Evolutionary conservation across 2,329 filamentous ascomycete species (phyloP).

Genomic region (Ustulina deusta): DNA sequence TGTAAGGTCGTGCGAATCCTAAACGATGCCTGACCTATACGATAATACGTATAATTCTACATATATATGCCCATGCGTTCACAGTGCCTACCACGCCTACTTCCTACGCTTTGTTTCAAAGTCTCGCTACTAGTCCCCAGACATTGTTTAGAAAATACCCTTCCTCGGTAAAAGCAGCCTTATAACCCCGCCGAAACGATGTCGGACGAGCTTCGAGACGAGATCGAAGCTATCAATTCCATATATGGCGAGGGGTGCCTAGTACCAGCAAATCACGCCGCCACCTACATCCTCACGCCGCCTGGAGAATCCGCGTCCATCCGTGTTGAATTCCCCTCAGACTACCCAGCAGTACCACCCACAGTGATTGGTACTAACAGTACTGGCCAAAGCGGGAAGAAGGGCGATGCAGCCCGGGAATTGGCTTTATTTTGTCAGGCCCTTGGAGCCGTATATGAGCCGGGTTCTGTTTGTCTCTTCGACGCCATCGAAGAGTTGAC

Average conservation of each 20-base stretch:
- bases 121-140: not conserved
- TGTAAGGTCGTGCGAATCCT: not conserved
- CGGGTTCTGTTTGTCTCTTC: constrained; percentile 86
- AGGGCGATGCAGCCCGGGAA: constrained; percentile 78
- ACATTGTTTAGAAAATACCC: not conserved
- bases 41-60: not conserved
- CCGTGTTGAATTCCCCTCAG: constrained; percentile 74
- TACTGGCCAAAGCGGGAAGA: constrained; percentile 73
- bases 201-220: constrained; percentile 75
- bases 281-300: constrained; percentile 73
- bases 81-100: not conserved
- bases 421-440: constrained; percentile 76
- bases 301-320: constrained; percentile 70
- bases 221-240: constrained; percentile 84
- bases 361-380: constrained; percentile 82
- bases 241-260: constrained; percentile 82
- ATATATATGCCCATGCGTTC: not conserved
- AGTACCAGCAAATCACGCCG: constrained; percentile 53
- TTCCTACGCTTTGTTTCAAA: not conserved
- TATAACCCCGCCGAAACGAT: constrained; percentile 49
- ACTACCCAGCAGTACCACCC: constrained; percentile 82
- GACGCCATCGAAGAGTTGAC: constrained; percentile 85
- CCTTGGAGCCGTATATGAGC: constrained; percentile 74
- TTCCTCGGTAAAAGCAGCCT: not conserved
- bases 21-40: not conserved